Percentiles rank a stretch among this genome's conserved stretches.
phyloP scores from a whole-genome alignment of 306 rosid species.

The Quercus alba region DNA sequence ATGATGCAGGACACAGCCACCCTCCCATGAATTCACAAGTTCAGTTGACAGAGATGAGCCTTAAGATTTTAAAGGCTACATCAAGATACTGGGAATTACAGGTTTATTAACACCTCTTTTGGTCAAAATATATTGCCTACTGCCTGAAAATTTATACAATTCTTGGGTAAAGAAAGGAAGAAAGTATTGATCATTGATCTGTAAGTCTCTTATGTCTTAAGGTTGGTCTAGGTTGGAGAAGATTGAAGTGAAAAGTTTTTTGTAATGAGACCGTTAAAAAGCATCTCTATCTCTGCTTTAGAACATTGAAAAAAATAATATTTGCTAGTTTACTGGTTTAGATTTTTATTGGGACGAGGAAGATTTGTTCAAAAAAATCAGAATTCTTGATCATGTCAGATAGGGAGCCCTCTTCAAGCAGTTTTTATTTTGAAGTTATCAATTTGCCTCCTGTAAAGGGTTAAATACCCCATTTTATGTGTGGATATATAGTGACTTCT shows the following conservation, averaged over 20 bases:
- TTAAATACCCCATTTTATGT: background rate
- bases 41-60: too few species aligned
- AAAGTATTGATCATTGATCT: background rate
- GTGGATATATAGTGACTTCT: background rate
- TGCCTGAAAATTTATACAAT: background rate
- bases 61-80: too few species aligned
- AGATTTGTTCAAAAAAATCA: background rate
- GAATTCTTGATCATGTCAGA: background rate
- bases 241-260: background rate
- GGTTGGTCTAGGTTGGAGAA: background rate
- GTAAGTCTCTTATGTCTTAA: background rate
- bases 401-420: too few species aligned
- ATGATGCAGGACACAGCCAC: too few species aligned
- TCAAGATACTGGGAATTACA: too few species aligned
- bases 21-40: too few species aligned
- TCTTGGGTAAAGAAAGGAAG: background rate
- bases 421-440: background rate
- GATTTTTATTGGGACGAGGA: background rate
- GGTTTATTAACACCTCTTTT: too few species aligned
- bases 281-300: background rate
- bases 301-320: background rate
- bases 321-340: background rate
- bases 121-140: background rate
- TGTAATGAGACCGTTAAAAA: background rate
- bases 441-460: background rate